Conservation (phyloP, 2,329 filamentous ascomycete genomes). For the Hymenoscyphus infarciens region DNA sequence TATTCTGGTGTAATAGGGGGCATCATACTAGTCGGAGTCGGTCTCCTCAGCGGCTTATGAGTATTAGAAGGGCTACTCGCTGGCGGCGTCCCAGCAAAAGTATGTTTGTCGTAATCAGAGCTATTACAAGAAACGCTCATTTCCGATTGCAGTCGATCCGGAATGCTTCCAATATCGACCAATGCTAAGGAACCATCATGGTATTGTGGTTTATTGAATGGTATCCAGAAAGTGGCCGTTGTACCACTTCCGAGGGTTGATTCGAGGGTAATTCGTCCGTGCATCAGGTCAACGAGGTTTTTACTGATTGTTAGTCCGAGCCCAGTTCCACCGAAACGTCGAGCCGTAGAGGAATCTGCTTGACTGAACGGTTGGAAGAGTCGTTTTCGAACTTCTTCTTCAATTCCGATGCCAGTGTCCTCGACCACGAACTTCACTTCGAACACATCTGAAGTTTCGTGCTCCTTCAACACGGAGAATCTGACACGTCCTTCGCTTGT, state of each 20-base stretch:
- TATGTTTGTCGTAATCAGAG: conserved; percentile 55
- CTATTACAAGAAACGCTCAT: conserved; percentile 63
- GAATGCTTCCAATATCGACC: conserved; percentile 60
- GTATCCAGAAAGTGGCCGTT: conserved; percentile 72
- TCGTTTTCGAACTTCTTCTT: conserved; percentile 68
- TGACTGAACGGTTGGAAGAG: conserved; percentile 81
- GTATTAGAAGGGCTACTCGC: conserved; percentile 28
- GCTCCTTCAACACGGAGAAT: conserved; percentile 60
- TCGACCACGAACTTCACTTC: conserved; percentile 69
- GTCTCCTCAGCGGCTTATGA: conserved; percentile 6
- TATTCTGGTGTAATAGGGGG: conserved; percentile 38
- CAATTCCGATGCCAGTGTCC: conserved; percentile 79
- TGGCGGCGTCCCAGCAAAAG: conserved; percentile 39
- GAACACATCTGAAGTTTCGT: conserved; percentile 61
- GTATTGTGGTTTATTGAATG: conserved; percentile 67
- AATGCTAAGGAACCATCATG: conserved; percentile 47
- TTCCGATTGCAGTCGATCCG: conserved; percentile 63
- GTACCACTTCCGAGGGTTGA: conserved; percentile 67
- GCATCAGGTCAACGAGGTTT: conserved; percentile 76
- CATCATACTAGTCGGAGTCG: conserved; percentile 22
- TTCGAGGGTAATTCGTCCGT: conserved; percentile 67
- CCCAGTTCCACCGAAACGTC: conserved; percentile 75
- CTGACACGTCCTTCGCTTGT: conserved; percentile 65
- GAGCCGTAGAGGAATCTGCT: conserved; percentile 74
- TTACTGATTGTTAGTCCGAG: conserved; percentile 78